Conservation (phyloP, 441 rosid species). For the Adansonia gregorii region DNA sequence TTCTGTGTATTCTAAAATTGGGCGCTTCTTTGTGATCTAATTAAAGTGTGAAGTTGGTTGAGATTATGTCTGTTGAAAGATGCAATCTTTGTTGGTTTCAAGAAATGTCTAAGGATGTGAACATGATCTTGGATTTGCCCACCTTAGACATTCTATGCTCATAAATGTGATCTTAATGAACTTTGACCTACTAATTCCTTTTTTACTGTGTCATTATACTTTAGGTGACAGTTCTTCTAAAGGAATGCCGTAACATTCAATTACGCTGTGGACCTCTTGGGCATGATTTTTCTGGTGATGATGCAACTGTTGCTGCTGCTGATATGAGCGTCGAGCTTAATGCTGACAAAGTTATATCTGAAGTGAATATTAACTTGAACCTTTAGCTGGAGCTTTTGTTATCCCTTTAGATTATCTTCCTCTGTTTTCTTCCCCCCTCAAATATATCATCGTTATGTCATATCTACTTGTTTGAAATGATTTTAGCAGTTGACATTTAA, state of each 20-base stretch:
- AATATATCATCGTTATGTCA: neutral
- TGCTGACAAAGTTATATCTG: slow-evolving; percentile 77
- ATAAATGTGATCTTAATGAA: neutral
- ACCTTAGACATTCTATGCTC: neutral
- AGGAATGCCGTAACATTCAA: slow-evolving; percentile 97
- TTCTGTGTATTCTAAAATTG: neutral
- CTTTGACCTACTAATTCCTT: slow-evolving; percentile 5
- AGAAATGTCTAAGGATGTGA: neutral
- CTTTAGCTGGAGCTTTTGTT: slow-evolving; percentile 14
- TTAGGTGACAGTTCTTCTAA: slow-evolving; percentile 90
- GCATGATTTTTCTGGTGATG: slow-evolving; percentile 49
- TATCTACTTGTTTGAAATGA: slow-evolving; percentile 33
- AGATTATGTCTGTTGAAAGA: neutral
- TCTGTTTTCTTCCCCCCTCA: neutral
- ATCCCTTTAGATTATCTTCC: neutral
- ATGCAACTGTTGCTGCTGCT: slow-evolving; percentile 41
- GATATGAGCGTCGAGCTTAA: slow-evolving; percentile 61
- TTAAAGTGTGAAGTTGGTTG: neutral
- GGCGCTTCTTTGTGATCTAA: neutral
- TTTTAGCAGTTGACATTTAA: slow-evolving; percentile 78
- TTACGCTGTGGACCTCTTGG: slow-evolving; percentile 74
- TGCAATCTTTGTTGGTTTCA: neutral
- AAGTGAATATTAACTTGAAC: slow-evolving; percentile 57
- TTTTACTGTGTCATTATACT: slow-evolving; percentile 25
- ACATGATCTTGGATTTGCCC: neutral